These are phyloP conservation scores for Larix kaempferi DNA, from an alignment of 75 land plant genomes.

Conservation along the genomic window DNA sequence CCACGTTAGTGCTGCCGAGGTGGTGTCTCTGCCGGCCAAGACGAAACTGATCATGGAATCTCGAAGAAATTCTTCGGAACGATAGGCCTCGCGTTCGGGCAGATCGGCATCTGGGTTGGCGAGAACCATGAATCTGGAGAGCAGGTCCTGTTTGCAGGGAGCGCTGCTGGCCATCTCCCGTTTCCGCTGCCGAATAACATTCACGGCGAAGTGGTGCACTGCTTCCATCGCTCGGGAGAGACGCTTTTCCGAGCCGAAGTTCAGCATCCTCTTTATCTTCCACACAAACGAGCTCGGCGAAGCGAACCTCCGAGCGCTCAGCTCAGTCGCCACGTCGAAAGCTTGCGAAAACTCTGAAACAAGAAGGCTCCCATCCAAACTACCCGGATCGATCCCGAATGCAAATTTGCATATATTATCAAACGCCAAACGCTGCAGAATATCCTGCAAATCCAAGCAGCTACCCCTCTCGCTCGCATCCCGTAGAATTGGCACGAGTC, in stretches of 20 bases:
- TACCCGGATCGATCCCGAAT: slow-evolving; percentile 65
- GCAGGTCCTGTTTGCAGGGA: slow-evolving; percentile 28
- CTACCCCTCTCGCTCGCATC: not conserved
- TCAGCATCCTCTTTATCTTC: slow-evolving; percentile 46
- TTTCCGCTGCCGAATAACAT: slow-evolving; percentile 23
- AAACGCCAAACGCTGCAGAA: slow-evolving; percentile 62
- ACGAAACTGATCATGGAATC: slow-evolving; percentile 69
- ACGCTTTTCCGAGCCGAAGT: slow-evolving; percentile 45
- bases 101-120: slow-evolving; percentile 14
- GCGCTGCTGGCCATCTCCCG: not conserved
- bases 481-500: slow-evolving; percentile 13
- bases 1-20: slow-evolving; percentile 50
- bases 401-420: slow-evolving; percentile 60
- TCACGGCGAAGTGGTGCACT: slow-evolving; percentile 38
- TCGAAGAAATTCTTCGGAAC: slow-evolving; percentile 33
- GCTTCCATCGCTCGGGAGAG: slow-evolving; percentile 34
- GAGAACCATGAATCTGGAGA: slow-evolving; percentile 56
- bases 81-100: too few species aligned
- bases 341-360: slow-evolving; percentile 45
- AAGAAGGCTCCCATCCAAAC: slow-evolving; percentile 36
- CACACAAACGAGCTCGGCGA: slow-evolving; percentile 33
- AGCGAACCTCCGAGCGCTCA: slow-evolving; percentile 44
- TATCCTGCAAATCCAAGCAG: slow-evolving; percentile 51
- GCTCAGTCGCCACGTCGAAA: slow-evolving; percentile 52
- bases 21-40: slow-evolving; percentile 80